Evolutionary conservation across 345 rosid genomes (phyloP).

Genomic region (Moringa oleifera): DNA sequence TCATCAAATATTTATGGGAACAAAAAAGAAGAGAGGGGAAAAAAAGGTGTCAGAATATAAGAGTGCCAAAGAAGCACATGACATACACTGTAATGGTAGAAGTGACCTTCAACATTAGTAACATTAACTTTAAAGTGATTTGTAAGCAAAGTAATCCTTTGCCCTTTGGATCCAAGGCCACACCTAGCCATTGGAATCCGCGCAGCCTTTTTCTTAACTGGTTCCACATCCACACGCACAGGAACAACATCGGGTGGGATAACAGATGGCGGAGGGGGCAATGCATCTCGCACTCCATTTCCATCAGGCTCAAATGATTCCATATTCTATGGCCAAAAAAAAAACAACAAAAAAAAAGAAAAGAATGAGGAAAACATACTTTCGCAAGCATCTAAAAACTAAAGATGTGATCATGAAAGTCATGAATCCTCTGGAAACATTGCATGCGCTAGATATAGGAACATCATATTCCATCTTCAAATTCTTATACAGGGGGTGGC

Average conservation of each 20-base stretch:
- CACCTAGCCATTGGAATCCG: slow-evolving; percentile 64
- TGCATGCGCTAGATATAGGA: too few species aligned
- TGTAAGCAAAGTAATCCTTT: slow-evolving; percentile 45
- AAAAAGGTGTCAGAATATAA: background rate
- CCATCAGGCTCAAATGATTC: slow-evolving; percentile 33
- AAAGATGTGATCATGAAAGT: background rate
- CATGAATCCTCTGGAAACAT: too few species aligned
- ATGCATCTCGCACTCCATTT: slow-evolving; percentile 28
- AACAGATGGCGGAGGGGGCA: slow-evolving; percentile 66
- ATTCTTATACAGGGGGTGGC: too few species aligned
- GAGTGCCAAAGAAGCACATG: background rate
- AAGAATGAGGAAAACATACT: background rate
- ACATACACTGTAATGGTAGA: slow-evolving; percentile 76
- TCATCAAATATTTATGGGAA: too few species aligned
- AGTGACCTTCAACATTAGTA: slow-evolving; percentile 39
- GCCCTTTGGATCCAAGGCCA: slow-evolving; percentile 58
- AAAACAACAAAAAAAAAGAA: too few species aligned
- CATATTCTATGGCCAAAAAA: slow-evolving; percentile 31
- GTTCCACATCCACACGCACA: slow-evolving; percentile 28
- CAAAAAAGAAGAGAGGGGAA: background rate
- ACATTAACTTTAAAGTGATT: slow-evolving; percentile 81
- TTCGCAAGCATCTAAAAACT: background rate
- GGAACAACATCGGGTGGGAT: slow-evolving; percentile 47
- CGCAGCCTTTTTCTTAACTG: slow-evolving; percentile 34
- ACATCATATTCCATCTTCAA: too few species aligned